Evolutionary conservation across 768 basidiomycete genomes (phyloP).

Genomic region (Tephrocybe sp.): DNA sequence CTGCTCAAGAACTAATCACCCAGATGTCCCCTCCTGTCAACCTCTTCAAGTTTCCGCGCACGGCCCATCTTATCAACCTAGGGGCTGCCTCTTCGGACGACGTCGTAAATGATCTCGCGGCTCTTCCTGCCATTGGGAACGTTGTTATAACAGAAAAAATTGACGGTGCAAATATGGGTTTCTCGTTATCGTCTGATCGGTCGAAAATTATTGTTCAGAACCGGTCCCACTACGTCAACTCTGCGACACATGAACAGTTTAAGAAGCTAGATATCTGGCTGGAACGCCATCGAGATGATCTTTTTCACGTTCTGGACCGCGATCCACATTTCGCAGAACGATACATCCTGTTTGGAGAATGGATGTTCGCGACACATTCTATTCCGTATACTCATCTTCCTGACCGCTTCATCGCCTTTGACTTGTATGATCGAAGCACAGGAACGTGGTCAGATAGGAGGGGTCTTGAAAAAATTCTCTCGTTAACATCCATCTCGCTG

Average conservation of each 20-base stretch:
- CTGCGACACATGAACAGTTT: conserved; percentile 59
- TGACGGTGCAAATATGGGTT: conserved; percentile 67
- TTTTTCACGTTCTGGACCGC: conserved; percentile 41
- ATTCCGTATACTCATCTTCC: conserved; percentile 55
- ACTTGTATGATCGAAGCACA: conserved; percentile 52
- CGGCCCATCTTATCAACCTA: conserved; percentile 55
- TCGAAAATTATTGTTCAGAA: conserved; percentile 54
- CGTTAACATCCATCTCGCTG: conserved; percentile 35
- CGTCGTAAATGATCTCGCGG: conserved; percentile 30
- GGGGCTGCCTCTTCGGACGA: conserved; percentile 58
- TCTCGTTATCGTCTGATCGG: conserved; percentile 49
- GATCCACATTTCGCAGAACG: conserved; percentile 54
- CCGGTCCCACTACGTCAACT: conserved; percentile 57
- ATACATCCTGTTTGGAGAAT: conserved; percentile 62
- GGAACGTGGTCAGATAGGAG: conserved; percentile 37
- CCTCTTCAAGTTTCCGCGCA: conserved; percentile 60
- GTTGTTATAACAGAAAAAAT: conserved; percentile 62
- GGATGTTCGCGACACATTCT: conserved; percentile 61
- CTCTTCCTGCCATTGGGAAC: conserved; percentile 21
- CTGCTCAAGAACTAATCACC: conserved; percentile 44
- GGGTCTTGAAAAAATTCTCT: conserved; percentile 32
- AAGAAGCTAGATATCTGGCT: conserved; percentile 55
- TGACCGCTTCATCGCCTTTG: conserved; percentile 57
- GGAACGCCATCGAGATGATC: conserved; percentile 43
- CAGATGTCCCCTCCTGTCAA: conserved; percentile 40